Evolutionary conservation across 805 yeast species (phyloP), one percentile per base, ranked within the genome.

Genomic region (Suhomyces prunicola): DNA sequence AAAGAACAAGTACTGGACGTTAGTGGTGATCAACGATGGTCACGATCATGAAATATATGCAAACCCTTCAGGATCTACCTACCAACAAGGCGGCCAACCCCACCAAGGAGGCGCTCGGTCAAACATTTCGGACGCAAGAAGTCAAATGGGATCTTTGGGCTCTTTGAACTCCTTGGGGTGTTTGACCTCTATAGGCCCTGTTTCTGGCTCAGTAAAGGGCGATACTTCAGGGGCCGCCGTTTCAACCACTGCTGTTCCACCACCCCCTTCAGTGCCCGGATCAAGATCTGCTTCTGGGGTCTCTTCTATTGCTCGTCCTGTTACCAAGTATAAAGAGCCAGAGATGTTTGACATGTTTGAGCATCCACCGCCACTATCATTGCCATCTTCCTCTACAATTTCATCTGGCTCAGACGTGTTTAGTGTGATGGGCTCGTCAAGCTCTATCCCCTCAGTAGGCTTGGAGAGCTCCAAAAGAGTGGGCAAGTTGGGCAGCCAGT

Each of bases 21-120:
- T 85, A 31, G 86, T 82, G 19, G 81, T 85, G 15, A 77, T 85
- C 36, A 81, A 82, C 64, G 85, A 82, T 57, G 64, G 66, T 5
- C 90, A 85, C 65, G 80, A 86, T 56, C 90, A 85, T 62, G 53
- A 47, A 8, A 36, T 50, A 33, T 13, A 6, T 35, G 8, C 8
- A 24, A 24, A 24, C 2, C 26, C 26, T 24, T 24, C 7, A 24
- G 7, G 8, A 3, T 24, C 6, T 24, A 24, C 2, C 26, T 19
- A 19, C 19, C 19, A 19, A 19, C 19, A 19, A 19, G 27, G 27
- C 1, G 27, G 27, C 27, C 27, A 26, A 19, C 19, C 19, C 19
- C 31, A 27, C 3, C 31, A 27, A 27, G 13, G 13, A 10, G 7
- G 26, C 4, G 6, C 33, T 29, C 33, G 12, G 33, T 4, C 26